Evolutionary conservation across 2,329 filamentous ascomycete species (phyloP).

Genomic region (Neopestalotiopsis rosae): DNA sequence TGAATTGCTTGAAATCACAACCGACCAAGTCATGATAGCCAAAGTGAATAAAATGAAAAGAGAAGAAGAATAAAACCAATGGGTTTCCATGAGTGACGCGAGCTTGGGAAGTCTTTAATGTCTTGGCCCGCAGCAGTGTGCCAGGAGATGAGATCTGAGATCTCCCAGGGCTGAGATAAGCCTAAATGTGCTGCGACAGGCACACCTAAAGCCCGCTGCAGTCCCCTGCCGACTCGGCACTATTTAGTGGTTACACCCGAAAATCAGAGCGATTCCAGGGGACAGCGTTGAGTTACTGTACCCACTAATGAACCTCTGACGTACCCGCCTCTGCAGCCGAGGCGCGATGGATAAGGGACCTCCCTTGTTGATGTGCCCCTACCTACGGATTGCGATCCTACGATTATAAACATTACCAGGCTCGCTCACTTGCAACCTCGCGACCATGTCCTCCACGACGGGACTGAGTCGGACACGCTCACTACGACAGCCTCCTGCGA

Average conservation of each 20-base stretch:
- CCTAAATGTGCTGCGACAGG: not conserved
- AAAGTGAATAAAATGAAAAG: not conserved
- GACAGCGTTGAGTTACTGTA: not conserved
- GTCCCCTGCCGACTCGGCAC: not conserved
- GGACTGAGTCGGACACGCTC: conserved; percentile 52
- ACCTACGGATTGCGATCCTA: not conserved
- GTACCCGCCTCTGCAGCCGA: not conserved
- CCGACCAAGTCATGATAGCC: too few species aligned
- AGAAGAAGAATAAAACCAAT: not conserved
- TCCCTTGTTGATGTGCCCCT: not conserved
- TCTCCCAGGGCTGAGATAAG: not conserved
- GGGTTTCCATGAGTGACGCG: not conserved
- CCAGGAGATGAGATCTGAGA: not conserved
- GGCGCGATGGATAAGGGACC: not conserved
- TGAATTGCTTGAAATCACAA: too few species aligned
- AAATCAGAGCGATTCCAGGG: not conserved
- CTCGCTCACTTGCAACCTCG: conserved; percentile 10
- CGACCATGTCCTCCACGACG: conserved; percentile 46
- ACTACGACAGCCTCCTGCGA: conserved; percentile 47
- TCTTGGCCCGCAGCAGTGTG: not conserved
- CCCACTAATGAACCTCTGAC: not conserved
- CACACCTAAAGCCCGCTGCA: not conserved
- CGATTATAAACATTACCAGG: conserved; percentile 8
- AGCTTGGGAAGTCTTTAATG: not conserved
- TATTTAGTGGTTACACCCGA: not conserved